Percentiles rank a stretch among this genome's conserved stretches.
These are phyloP conservation scores for Onygenales sp. DNA, from an alignment of 2,329 filamentous ascomycete species.

Conservation along the genomic window DNA sequence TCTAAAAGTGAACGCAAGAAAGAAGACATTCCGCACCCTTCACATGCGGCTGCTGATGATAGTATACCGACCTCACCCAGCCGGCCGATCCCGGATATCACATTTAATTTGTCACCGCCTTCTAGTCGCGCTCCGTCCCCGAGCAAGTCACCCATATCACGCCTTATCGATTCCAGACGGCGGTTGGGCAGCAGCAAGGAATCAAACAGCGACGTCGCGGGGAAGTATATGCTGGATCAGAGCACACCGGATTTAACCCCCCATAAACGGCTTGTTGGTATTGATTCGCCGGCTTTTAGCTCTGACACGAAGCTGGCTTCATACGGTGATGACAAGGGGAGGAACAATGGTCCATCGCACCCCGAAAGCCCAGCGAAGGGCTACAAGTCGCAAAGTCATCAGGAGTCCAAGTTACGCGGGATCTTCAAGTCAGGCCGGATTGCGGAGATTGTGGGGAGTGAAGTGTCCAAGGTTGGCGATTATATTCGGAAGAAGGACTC, in stretches of 20 bases:
- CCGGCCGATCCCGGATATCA: not conserved
- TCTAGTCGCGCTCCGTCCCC: not conserved
- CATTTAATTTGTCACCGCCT: not conserved
- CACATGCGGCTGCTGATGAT: not conserved
- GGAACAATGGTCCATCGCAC: not conserved
- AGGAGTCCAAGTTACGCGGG: conserved; percentile 55
- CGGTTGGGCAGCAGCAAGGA: not conserved
- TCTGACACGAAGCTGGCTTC: not conserved
- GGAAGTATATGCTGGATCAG: not conserved
- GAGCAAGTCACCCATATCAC: not conserved
- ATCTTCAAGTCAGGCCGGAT: conserved; percentile 72
- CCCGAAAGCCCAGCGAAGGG: conserved; percentile 12
- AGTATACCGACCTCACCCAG: not conserved
- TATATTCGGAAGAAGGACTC: conserved; percentile 50
- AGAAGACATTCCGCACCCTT: not conserved
- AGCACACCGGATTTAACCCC: not conserved
- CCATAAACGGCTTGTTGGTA: not conserved
- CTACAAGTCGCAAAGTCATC: conserved; percentile 21
- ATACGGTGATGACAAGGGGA: not conserved
- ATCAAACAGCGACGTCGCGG: not conserved
- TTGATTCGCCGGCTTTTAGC: not conserved
- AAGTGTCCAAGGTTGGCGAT: conserved; percentile 53
- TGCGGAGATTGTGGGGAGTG: conserved; percentile 60
- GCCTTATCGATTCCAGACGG: not conserved
- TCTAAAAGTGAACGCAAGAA: not conserved